phyloP scores from a whole-genome alignment of 1,284 basidiomycete species.

The Thelephora terrestris region DNA sequence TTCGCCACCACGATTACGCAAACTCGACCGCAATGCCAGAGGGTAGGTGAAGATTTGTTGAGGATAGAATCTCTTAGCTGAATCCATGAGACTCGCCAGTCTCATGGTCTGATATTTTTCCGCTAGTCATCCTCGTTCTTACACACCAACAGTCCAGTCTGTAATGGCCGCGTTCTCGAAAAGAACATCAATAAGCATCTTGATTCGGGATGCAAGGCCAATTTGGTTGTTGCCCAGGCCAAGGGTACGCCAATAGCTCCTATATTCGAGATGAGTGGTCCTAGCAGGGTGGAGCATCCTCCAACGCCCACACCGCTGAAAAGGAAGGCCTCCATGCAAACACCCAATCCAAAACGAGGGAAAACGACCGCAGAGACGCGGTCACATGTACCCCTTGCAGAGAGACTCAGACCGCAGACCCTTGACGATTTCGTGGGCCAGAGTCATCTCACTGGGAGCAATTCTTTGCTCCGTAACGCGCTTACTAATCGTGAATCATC shows the following conservation, averaged over 20 bases:
- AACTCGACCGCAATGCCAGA: too few relatives aligned
- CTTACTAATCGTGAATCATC: constrained; percentile 32
- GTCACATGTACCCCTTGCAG: constrained; percentile 40
- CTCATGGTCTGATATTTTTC: too few relatives aligned
- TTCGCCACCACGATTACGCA: too few relatives aligned
- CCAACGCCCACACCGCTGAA: constrained; percentile 9
- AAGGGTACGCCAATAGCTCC: constrained; percentile 18
- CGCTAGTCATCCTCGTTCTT: too few relatives aligned
- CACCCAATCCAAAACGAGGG: constrained; percentile 18
- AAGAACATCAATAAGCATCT: constrained; percentile 37
- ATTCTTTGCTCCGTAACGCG: constrained; percentile 42
- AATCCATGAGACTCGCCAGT: too few relatives aligned
- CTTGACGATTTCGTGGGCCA: constrained; percentile 67
- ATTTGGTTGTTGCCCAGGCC: constrained; percentile 7
- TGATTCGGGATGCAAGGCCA: constrained; percentile 32
- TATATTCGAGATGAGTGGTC: constrained; percentile 25
- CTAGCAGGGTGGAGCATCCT: constrained; percentile 15
- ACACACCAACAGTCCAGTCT: constrained; percentile 30
- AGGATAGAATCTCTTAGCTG: too few relatives aligned
- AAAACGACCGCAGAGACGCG: constrained; percentile 22
- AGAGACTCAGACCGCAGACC: constrained; percentile 48
- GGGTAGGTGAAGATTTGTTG: too few relatives aligned
- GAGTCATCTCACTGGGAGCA: constrained; percentile 42
- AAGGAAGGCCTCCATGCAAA: constrained; percentile 20
- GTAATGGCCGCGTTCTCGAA: constrained; percentile 30